Base-by-base conservation (phyloP, 2,329 filamentous ascomycete genomes). In the Davidsoniella eucalypti region DNA sequence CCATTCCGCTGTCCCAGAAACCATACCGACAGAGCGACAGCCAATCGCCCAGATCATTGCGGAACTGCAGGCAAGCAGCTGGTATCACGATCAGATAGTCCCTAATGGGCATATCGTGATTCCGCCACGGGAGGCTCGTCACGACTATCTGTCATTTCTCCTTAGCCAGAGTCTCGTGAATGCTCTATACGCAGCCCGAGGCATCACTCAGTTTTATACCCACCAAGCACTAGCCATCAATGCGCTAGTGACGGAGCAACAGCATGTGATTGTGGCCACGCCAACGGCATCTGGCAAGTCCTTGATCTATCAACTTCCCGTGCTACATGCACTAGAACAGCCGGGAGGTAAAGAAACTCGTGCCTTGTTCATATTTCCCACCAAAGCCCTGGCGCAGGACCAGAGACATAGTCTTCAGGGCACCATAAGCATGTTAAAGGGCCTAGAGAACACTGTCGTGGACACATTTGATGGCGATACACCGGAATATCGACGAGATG, bases 381-480 rank as follows among this genome's bases (percentile, higher is more conserved):
- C 92, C 0, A 98, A 98, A 65, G 92, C 92, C 1, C 67, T 98
- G 14, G 90, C 92, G 0, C 92, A 98, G 62, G 92, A 98, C 63
- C 92, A 98, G 63, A 80, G 82, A 57, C 76, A 87, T 57, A 94
- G 87, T 57, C 69, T 98, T 61, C 85, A 84, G 58, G 87, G 94
- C 49, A 74, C 96, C 60, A 68, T 96, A 54, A 67, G 74, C 1
- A 94, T 83, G 58, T 84, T 98, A 73, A 75, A 82, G 1, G 80
- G 79, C 0, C 65, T 96, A 18, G 79, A 87, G 59, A 72, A 84
- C 40, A 69, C 80, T 0, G 67, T 93, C 16, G 86, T 95, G 2
- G 92, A 95, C 60, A 95, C 92, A 0, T 96, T 94, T 57, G 92
- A 98, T 61, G 92, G 92, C 5, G 92, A 98, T 61, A 98, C 92